Base-by-base conservation (phyloP, 2,329 filamentous ascomycete genomes). In the Microsporum ferrugineum region DNA sequence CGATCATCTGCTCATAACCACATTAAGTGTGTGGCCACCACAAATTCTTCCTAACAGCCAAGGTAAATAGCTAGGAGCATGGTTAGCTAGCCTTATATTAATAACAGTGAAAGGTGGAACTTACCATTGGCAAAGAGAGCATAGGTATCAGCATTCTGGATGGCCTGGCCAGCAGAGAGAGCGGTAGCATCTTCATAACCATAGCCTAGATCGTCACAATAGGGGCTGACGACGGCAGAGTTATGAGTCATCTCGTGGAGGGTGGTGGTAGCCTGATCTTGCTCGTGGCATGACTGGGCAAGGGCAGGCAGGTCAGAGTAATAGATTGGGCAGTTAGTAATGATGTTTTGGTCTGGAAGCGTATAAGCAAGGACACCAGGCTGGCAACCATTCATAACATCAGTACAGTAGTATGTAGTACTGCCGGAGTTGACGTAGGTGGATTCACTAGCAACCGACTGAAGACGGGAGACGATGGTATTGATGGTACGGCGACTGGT, bases 241-340 rank as follows among this genome's bases (percentile, higher is more conserved):
- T 80, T 77, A 69, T 88, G 86, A 5, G 85, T 86, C 65, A 79
- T 76, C 76, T 88, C 86, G 68, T 88, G 86, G 7, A 88, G 71
- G 36, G 79, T 79, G 14, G 85, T 87, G 10, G 81, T 85, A 1
- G 82, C 83, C 73, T 86, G 82, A 68, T 88, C 85, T 72, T 88
- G 85, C 2, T 68, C 78, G 69, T 87, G 83, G 75, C 86, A 88
- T 0, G 70, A 72, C 12, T 66, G 66, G 4, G 79, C 73, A 34
- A 82, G 62, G 1, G 77, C 75, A 0, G 81, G 76, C 6, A 88
- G 76, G 8, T 69, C 63, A 12, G 45, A 31, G 57, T 72, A 79
- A 75, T 84, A 88, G 73, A 83, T 71, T 12, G 78, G 76, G 72
- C 85, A 88, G 74, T 86, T 85, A 60, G 81, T 82, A 71, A 87